Percentiles rank a stretch among this genome's conserved stretches.
Conservation (phyloP, 805 yeast species). For the Lipomyces orientalis region DNA sequence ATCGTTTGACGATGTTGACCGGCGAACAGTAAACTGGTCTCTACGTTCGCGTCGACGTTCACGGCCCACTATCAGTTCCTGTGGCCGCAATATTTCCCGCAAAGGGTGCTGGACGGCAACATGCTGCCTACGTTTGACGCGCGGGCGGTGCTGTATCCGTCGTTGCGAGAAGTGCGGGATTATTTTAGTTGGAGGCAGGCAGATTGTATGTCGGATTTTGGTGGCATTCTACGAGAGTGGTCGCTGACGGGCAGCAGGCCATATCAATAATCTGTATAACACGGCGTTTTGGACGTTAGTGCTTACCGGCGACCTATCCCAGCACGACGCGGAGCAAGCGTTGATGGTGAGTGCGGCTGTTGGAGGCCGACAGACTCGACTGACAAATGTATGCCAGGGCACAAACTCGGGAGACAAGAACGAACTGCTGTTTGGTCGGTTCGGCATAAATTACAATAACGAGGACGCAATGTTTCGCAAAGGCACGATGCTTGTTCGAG, state of each 20-base stretch:
- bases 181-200: conserved; percentile 95
- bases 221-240: not conserved
- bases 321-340: conserved; percentile 79
- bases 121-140: conserved; percentile 89
- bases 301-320: conserved; percentile 65
- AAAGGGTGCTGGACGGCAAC: conserved; percentile 53
- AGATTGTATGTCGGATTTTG: conserved; percentile 55
- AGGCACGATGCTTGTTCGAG: conserved; percentile 71
- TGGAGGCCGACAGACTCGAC: not conserved
- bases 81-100: conserved; percentile 69
- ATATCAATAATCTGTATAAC: conserved; percentile 91
- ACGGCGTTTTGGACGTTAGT: conserved; percentile 92
- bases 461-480: conserved; percentile 88
- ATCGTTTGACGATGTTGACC: not conserved
- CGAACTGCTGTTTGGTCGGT: conserved; percentile 77
- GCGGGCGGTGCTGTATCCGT: conserved; percentile 86
- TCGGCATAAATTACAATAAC: conserved; percentile 86
- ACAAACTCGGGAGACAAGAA: conserved; percentile 85
- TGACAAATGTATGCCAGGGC: conserved; percentile 50
- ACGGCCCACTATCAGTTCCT: conserved; percentile 73
- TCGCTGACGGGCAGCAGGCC: conserved; percentile 50
- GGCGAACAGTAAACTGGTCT: conserved; percentile 64
- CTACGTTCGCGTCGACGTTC: conserved; percentile 81
- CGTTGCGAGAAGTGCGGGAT: conserved; percentile 63
- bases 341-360: conserved; percentile 48